These are phyloP conservation scores for Aspergillus baeticus DNA, from an alignment of 495 filamentous ascomycete species.

Conservation along the genomic window DNA sequence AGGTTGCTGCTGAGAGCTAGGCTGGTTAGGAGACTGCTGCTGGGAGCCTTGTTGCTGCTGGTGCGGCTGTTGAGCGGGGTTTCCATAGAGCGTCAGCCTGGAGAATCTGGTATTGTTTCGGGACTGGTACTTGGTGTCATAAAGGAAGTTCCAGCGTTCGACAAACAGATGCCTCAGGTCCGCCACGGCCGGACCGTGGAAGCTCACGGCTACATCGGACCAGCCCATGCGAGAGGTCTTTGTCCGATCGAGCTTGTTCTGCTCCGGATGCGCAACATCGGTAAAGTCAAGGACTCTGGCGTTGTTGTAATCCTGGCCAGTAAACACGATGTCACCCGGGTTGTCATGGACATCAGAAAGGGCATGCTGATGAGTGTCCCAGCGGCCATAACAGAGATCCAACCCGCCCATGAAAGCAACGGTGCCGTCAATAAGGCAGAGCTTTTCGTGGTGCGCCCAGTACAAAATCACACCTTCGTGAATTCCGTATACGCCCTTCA, in stretches of 20 bases:
- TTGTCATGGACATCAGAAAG: constrained; percentile 87
- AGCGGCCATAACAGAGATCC: constrained; percentile 62
- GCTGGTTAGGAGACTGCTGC: constrained; percentile 16
- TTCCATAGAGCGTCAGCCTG: constrained; percentile 46
- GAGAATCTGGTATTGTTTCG: constrained; percentile 63
- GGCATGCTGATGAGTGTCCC: constrained; percentile 69
- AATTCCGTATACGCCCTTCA: constrained; percentile 78
- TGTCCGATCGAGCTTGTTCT: constrained; percentile 83
- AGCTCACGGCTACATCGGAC: constrained; percentile 82
- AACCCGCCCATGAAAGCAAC: constrained; percentile 86
- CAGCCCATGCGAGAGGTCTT: constrained; percentile 87
- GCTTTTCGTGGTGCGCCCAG: constrained; percentile 96
- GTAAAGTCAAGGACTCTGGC: constrained; percentile 84
- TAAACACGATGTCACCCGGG: constrained; percentile 72
- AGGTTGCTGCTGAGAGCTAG: not conserved
- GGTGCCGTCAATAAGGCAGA: constrained; percentile 76
- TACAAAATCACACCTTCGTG: constrained; percentile 81
- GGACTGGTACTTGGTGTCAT: constrained; percentile 72
- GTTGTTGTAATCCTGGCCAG: constrained; percentile 95
- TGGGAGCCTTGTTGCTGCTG: constrained; percentile 15
- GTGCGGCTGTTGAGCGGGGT: constrained; percentile 16
- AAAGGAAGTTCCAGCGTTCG: constrained; percentile 94
- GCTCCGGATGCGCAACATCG: constrained; percentile 77
- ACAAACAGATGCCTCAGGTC: constrained; percentile 79
- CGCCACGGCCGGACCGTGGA: constrained; percentile 76